These are phyloP conservation scores for Ilyonectria sp. DNA, from an alignment of 2,329 filamentous ascomycete species.

Conservation along the genomic window DNA sequence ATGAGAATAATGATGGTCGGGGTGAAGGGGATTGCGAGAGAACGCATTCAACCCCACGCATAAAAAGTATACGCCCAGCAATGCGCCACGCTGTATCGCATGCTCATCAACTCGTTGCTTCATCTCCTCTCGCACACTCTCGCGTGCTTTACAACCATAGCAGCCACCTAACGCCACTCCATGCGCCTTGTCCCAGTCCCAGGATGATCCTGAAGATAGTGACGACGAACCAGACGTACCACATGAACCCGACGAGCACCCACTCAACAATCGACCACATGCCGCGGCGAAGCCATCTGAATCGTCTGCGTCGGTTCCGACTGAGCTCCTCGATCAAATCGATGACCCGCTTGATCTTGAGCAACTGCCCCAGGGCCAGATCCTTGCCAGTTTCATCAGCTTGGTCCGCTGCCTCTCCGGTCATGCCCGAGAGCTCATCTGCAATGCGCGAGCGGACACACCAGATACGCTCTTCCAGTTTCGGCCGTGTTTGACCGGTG, in stretches of 20 bases:
- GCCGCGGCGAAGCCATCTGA: conserved; percentile 81
- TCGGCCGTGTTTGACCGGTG: conserved; percentile 68
- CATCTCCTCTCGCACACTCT: conserved; percentile 3
- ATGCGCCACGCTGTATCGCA: conserved; percentile 13
- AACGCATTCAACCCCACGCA: not conserved
- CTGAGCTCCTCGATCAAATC: conserved; percentile 86
- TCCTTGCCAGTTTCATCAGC: conserved; percentile 85
- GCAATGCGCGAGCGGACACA: conserved; percentile 63
- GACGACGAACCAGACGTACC: conserved; percentile 94
- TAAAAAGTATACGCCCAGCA: conserved; percentile 13
- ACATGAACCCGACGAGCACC: conserved; percentile 90
- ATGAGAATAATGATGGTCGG: conserved; percentile 15
- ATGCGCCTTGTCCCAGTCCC: conserved; percentile 72
- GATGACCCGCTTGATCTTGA: conserved; percentile 84
- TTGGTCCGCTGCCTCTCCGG: conserved; percentile 80
- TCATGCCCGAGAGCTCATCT: conserved; percentile 71
- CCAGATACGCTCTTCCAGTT: conserved; percentile 65
- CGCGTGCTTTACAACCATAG: conserved; percentile 76
- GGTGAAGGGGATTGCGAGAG: not conserved
- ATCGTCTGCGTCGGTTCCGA: conserved; percentile 74
- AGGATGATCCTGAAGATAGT: conserved; percentile 79
- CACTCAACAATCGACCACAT: conserved; percentile 91
- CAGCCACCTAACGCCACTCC: conserved; percentile 81
- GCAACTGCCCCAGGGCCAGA: conserved; percentile 81
- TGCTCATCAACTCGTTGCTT: conserved; percentile 25